Base-by-base conservation (phyloP, 345 rosid species). In the Sonneratia alba region DNA sequence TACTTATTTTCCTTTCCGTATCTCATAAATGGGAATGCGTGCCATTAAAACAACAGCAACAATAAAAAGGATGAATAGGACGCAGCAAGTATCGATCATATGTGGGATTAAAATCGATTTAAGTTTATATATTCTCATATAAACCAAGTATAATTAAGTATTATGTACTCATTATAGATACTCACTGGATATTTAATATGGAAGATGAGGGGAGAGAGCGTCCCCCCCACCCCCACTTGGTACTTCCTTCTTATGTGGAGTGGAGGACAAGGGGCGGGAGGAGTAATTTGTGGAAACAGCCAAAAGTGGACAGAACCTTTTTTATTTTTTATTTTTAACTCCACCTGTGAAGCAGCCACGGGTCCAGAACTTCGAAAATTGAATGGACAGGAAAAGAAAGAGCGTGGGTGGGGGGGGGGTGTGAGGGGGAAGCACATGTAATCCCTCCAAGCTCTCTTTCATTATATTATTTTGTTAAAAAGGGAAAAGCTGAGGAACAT, bases 281-380 rank as follows among this genome's bases (percentile, higher is more conserved):
- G 27, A 18, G 43, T 36, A 13, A 64, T 34, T 55, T 53, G 12
- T 36, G 47, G 22, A 49, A 70, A 70, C 24, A n/a, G 59, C 42
- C 72, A 70, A 70, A 70, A 70, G 65, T 53, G 45, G 72, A 70
- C 55, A 32, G 63, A 70, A 70, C 64, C 43, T 27, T 27, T 0
- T 27, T 27, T 27, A 0, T 27, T 27, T 27, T 27, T 27, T 27
- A 0, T 27, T 1, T 34, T 70, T 55, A 34, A 68, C 53, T 68
- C 47, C 8, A 68, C 56, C 57, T n/a, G 59, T 68, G 71, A 40
- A 8, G 63, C 14, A 22, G 12, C 64, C 34, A 22, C 64, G 36
- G 22, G 7, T 59, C 11, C 21, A 22, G 64, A 7, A 36, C 64
- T 59, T n/a, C 10, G 64, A 0, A 59, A 24, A 18, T 40, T 4